These are phyloP conservation scores for Tetrahymena thermophila DNA, from an alignment of 73 alveolate species.

Conservation along the genomic window DNA sequence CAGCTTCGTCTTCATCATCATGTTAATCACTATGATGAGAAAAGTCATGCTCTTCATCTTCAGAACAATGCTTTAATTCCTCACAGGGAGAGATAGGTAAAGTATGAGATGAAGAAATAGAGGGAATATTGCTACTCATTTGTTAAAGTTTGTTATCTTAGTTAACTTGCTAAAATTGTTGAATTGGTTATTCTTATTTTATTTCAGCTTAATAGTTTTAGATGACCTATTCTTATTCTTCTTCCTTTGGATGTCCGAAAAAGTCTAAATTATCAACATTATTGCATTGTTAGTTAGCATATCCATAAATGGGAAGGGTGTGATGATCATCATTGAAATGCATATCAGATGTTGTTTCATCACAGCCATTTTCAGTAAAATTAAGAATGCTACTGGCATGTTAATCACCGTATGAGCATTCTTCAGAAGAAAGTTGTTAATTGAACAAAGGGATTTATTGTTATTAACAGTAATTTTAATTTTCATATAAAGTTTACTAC, in stretches of 20 bases:
- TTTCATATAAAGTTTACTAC: background rate
- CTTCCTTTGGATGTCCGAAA: background rate
- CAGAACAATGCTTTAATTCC: background rate
- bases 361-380: background rate
- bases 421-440: background rate
- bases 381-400: background rate
- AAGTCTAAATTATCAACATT: background rate
- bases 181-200: background rate
- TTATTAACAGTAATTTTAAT: background rate
- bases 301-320: background rate
- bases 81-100: background rate
- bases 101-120: background rate
- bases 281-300: background rate
- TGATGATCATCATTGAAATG: background rate
- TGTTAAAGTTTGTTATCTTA: background rate
- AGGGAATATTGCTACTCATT: background rate
- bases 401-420: background rate
- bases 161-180: background rate
- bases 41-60: background rate
- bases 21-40: background rate
- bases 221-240: background rate
- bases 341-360: background rate
- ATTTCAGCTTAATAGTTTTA: background rate
- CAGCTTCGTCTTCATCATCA: background rate
- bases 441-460: background rate